Evolutionary conservation across 345 rosid genomes (phyloP), one percentile per base, ranked within the genome.

Genomic region (Acer yangbiense): DNA sequence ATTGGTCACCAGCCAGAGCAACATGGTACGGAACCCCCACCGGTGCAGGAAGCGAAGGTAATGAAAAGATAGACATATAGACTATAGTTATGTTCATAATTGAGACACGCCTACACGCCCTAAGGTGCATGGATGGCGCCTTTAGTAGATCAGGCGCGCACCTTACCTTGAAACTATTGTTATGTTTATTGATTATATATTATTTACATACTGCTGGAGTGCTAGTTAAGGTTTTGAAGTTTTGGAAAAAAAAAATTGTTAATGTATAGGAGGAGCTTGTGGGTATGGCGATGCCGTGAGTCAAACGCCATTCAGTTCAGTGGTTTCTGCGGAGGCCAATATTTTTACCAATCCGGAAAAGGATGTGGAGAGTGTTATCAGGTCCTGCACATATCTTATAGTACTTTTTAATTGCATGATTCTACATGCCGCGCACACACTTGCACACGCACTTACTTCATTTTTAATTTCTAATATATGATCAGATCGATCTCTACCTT

Each of bases 341-440:
- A 92, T 39, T 54, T 90, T 0, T 89, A 71, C 85, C 69, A 77
- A 21, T 78, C 81, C 11, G 94, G 92, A 55, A 71, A 85, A 81
- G 98, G 95, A 54, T 93, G 98, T 74, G 98, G 95, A 79, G 84
- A 88, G 6, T 91, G 98, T 86, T 94, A 87, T 72, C 82, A 87
- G 91, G 90, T 90, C 29, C 27, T 58, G 12, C 25, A 60, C 46
- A 43, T 9, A 43, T 43, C 46, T 7, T 20, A 57, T 7, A 20
- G 3, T 57, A 17, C 7, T 8, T 3, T 18, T n/a, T 57, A 20
- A 6, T 5, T 57, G 62, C 23, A 57, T 17, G 62, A 17, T 4
- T 35, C 39, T 35, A 4, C 39, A 35, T 4, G 39, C 39, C 6
- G 39, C 39, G 6, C 39, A 35, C 39, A 35, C 39, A 35, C 39